phyloP scores from a whole-genome alignment of 345 rosid genomes.

The Bruguiera parviflora region DNA sequence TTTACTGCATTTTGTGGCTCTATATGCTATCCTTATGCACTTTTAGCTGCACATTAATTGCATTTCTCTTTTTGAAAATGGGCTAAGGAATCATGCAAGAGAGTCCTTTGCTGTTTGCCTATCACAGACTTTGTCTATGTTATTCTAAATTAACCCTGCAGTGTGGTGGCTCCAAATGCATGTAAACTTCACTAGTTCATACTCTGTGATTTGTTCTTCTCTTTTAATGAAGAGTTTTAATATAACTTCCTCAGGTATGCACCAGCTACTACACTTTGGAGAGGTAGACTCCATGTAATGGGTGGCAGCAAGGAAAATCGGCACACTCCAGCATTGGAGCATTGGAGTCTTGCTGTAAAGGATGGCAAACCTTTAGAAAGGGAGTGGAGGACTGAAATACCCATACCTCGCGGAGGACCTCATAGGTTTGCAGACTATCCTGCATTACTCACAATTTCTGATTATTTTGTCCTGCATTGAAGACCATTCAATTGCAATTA shows the following conservation, averaged over 20 bases:
- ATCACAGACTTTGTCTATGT: too few species aligned
- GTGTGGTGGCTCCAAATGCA: not conserved
- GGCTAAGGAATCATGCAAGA: too few species aligned
- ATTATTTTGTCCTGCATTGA: too few species aligned
- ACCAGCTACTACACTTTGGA: constrained; percentile 96
- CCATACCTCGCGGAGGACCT: constrained; percentile 97
- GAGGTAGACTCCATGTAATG: constrained; percentile 99
- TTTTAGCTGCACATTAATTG: too few species aligned
- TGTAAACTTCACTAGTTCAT: not conserved
- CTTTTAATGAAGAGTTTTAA: not conserved
- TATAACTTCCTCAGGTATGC: constrained; percentile 62
- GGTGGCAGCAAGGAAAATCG: constrained; percentile 95
- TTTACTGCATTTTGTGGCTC: too few species aligned
- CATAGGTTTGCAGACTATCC: constrained; percentile 56
- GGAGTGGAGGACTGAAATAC: constrained; percentile 86
- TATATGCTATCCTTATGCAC: too few species aligned
- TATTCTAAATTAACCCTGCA: too few species aligned
- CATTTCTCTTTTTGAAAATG: too few species aligned
- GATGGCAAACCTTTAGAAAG: constrained; percentile 80
- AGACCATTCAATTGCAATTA: too few species aligned
- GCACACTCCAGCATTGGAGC: constrained; percentile 77
- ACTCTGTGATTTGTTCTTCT: too few species aligned
- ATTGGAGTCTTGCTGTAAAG: constrained; percentile 90
- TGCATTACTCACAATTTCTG: too few species aligned
- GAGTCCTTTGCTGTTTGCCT: too few species aligned